Base-by-base conservation (phyloP, 306 rosid species). In the Canavalia gladiata region DNA sequence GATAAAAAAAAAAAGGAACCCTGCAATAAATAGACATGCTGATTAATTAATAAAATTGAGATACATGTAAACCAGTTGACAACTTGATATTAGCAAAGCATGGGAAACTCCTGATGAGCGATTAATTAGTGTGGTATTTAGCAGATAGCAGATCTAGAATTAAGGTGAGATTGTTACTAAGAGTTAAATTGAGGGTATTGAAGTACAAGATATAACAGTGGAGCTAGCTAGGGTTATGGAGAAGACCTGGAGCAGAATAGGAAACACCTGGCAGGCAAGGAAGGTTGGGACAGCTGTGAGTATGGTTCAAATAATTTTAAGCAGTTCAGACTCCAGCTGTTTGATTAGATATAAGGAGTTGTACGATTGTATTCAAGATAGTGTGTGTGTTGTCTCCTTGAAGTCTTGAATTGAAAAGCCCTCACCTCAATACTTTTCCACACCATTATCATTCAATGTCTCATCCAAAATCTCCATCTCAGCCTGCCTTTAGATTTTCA, bases 271-370 rank as follows among this genome's bases (percentile, higher is more conserved):
- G 52, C 25, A 52, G 37, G 80, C 41, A 50, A 76, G 28, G 12
- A 50, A 30, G 45, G 57, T 0, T 33, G 68, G 68, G 83, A 46
- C 77, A 62, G 42, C 58, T 41, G 68, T 41, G 12, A 4, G 25
- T 4, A 11, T 58, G 72, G 7, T 29, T 18, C 45, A 68, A 28
- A 81, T 50, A 68, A 45, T 37, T 73, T 6, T 5, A 37, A 74
- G 81, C 79, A 65, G 30, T 82, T 83, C 87, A 86, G 91, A 65
- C 30, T 82, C 84, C 87, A 86, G 91, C 95, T 91, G 88, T 91
- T 78, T 85, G 90, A 88, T 64, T 81, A 85, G 92, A 88, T 81
- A 74, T 67, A 67, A 66, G 60, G 41, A 41, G 45, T 30, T 33
- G 84, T 52, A 69, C 79, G 33, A 54, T 51, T 2, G 18, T 11